A percentile compares a stretch with the other conserved stretches of the same genome.
Conservation (phyloP, 441 rosid species). For the Adansonia rubrostipa region DNA sequence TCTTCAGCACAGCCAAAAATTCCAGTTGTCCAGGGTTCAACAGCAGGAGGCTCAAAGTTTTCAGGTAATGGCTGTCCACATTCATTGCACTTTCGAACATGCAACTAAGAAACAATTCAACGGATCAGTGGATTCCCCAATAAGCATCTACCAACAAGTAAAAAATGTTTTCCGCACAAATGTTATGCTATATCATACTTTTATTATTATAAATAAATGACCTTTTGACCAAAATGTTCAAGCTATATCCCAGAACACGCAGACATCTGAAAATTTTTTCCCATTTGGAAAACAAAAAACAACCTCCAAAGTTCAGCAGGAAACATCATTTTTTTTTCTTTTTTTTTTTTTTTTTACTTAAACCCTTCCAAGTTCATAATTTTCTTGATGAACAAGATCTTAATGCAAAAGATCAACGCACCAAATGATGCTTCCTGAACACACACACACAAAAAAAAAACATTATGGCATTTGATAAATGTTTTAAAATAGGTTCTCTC, state of each 20-base stretch:
- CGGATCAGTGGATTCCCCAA: slow-evolving; percentile 19
- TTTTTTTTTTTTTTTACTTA: background rate
- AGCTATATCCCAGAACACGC: background rate
- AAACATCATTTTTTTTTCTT: background rate
- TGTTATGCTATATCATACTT: background rate
- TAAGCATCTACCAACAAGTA: background rate
- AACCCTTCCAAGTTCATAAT: background rate
- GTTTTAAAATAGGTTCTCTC: background rate
- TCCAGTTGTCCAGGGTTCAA: slow-evolving; percentile 78
- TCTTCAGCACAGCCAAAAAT: slow-evolving; percentile 72
- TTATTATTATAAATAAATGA: background rate
- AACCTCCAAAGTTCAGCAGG: background rate
- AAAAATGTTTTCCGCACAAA: background rate
- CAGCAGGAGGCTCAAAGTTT: slow-evolving; percentile 61
- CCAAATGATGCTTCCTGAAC: background rate
- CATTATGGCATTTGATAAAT: background rate
- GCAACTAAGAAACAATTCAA: slow-evolving; percentile 49
- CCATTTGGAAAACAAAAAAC: background rate
- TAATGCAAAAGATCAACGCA: background rate
- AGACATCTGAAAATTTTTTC: background rate
- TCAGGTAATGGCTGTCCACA: slow-evolving; percentile 75
- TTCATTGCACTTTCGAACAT: slow-evolving; percentile 59
- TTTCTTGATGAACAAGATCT: slow-evolving; percentile 8
- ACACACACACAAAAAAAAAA: background rate
- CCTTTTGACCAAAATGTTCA: background rate